Percentiles rank a stretch among this genome's conserved stretches.
Conservation (phyloP, 352 stramenopile genomes). For the Blastocystis hominis region DNA sequence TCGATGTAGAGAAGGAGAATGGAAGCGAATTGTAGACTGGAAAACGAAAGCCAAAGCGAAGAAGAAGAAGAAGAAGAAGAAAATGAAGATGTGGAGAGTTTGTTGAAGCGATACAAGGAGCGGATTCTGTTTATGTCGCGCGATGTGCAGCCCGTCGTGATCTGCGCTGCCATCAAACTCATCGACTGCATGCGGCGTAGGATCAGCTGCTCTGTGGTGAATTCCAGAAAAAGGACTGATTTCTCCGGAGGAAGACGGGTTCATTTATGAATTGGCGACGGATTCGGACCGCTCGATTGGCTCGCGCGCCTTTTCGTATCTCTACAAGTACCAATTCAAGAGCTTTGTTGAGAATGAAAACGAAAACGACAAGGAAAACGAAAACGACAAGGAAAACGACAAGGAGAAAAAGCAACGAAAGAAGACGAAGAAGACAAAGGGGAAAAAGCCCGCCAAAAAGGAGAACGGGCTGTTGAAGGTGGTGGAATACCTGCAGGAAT, state of each 20-base stretch:
- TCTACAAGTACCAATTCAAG: background rate
- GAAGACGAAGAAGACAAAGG: background rate
- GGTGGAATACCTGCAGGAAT: slow-evolving; percentile 4
- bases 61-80: slow-evolving; percentile 19
- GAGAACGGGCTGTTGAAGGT: background rate
- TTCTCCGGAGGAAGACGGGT: slow-evolving; percentile 3
- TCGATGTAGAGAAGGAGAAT: background rate
- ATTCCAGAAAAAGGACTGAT: slow-evolving; percentile 26
- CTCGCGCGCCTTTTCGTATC: background rate
- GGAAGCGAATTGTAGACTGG: background rate
- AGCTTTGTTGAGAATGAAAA: too few relatives aligned
- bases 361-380: background rate
- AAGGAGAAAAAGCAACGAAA: background rate
- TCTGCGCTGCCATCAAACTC: background rate
- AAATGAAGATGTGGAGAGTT: background rate
- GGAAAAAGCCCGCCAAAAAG: background rate
- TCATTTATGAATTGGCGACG: background rate
- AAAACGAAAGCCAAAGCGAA: too few relatives aligned
- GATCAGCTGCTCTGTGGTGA: background rate
- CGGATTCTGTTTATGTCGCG: slow-evolving; percentile 42
- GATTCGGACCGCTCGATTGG: background rate
- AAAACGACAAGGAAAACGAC: background rate
- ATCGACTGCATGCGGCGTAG: background rate
- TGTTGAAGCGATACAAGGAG: slow-evolving; percentile 14
- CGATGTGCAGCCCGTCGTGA: background rate